A percentile compares a stretch with the other conserved stretches of the same genome.
Conservation (phyloP, 2,329 filamentous ascomycete species). For the Diplodia mutila region DNA sequence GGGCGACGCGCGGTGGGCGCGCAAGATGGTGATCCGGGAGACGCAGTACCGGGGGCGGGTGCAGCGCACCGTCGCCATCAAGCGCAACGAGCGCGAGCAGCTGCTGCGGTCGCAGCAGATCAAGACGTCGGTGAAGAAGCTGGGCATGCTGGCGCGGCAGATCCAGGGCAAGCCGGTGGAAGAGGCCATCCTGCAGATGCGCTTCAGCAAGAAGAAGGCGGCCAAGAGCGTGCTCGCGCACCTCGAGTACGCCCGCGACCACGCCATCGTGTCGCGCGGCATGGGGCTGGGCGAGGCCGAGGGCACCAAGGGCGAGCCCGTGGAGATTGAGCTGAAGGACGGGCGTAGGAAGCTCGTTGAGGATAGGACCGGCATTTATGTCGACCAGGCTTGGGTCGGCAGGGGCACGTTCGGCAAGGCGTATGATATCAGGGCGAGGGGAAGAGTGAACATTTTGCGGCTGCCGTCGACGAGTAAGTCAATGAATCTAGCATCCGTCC, state of each 20-base stretch:
- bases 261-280: conserved; percentile 76
- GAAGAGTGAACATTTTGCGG: conserved; percentile 67
- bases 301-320: conserved; percentile 41
- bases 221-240: conserved; percentile 79
- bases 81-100: conserved; percentile 64
- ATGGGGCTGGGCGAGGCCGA: conserved; percentile 70
- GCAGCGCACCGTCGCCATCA: conserved; percentile 67
- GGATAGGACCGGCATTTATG: conserved; percentile 82
- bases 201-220: conserved; percentile 91
- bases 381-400: conserved; percentile 92
- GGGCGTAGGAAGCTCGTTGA: conserved; percentile 71
- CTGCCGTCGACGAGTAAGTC: conserved; percentile 76
- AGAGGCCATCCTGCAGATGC: conserved; percentile 92
- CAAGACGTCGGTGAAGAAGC: conserved; percentile 89
- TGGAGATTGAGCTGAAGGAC: conserved; percentile 72
- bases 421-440: conserved; percentile 74
- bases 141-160: conserved; percentile 82
- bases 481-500: not conserved
- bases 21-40: conserved; percentile 80
- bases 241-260: conserved; percentile 78
- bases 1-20: conserved; percentile 74
- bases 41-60: conserved; percentile 70
- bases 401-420: conserved; percentile 66
- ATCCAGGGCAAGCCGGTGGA: conserved; percentile 92
- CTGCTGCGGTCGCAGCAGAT: conserved; percentile 69